These are phyloP conservation scores for Yamadazyma tumulicola DNA, from an alignment of 805 yeast genomes.

Conservation along the genomic window DNA sequence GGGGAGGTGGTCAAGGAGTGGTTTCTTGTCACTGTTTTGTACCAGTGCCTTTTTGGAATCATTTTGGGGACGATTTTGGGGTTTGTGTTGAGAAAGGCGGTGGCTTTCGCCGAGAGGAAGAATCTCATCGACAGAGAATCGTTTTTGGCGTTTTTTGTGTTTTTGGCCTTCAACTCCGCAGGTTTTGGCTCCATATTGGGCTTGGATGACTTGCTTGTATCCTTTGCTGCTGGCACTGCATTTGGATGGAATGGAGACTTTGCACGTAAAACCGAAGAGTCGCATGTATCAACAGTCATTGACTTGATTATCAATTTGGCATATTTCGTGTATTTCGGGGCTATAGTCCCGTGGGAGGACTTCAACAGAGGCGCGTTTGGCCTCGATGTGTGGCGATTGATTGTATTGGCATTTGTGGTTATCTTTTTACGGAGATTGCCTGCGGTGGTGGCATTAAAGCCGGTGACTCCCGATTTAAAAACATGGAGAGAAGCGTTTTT, in stretches of 20 bases:
- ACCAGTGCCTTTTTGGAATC: conserved; percentile 80
- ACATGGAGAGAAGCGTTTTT: conserved; percentile 93
- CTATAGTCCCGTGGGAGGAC: conserved; percentile 84
- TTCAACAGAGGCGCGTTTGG: conserved; percentile 65
- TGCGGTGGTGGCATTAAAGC: conserved; percentile 69
- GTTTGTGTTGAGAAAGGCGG: conserved; percentile 61
- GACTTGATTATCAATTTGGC: conserved; percentile 80
- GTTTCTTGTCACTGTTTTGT: conserved; percentile 70
- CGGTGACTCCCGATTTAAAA: conserved; percentile 80
- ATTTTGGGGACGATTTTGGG: conserved; percentile 74
- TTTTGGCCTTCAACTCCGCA: conserved; percentile 78
- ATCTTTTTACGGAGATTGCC: conserved; percentile 80
- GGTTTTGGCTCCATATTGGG: conserved; percentile 88
- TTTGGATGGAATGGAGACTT: conserved; percentile 94
- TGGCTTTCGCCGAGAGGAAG: conserved; percentile 67
- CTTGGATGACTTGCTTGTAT: conserved; percentile 81
- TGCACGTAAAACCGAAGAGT: conserved; percentile 74
- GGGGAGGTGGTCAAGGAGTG: conserved; percentile 75
- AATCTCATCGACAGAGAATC: conserved; percentile 84
- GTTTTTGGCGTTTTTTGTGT: conserved; percentile 78
- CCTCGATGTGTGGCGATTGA: conserved; percentile 72
- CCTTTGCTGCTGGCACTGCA: conserved; percentile 91
- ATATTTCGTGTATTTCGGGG: conserved; percentile 85
- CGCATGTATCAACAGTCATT: conserved; percentile 86
- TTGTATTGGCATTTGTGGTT: conserved; percentile 69